phyloP scores from a whole-genome alignment of 139 green algal genomes.

The Desmodesmus armatus region DNA sequence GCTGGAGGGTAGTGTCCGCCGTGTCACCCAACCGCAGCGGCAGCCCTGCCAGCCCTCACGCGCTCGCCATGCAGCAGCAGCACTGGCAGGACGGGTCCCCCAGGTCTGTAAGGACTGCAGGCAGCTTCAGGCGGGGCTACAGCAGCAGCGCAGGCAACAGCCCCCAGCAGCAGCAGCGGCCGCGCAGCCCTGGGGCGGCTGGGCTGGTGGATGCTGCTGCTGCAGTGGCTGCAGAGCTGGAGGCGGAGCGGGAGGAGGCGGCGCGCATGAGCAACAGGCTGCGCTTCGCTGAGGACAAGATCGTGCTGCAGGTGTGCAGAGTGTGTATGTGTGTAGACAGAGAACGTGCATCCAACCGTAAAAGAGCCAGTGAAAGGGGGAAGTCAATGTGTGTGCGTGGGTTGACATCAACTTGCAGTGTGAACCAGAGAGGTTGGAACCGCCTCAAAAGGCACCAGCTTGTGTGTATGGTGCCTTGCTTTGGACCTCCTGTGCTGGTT shows the following conservation, averaged over 20 bases:
- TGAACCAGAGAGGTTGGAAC: not conserved
- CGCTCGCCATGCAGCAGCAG: slow-evolving; percentile 10
- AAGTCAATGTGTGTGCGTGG: not conserved
- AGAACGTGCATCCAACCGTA: not conserved
- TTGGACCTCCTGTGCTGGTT: too few relatives aligned
- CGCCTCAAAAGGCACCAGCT: not conserved
- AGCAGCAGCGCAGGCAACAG: not conserved
- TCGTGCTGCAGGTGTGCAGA: slow-evolving; percentile 33
- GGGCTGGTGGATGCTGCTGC: slow-evolving; percentile 36
- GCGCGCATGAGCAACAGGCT: slow-evolving; percentile 22
- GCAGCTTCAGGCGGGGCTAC: not conserved
- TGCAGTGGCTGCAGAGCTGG: slow-evolving; percentile 30
- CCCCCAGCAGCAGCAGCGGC: not conserved
- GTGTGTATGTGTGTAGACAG: not conserved
- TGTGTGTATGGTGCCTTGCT: too few relatives aligned
- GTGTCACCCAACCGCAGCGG: slow-evolving; percentile 18
- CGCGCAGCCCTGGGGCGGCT: slow-evolving; percentile 11
- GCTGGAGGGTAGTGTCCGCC: too few relatives aligned
- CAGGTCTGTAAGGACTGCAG: too few relatives aligned
- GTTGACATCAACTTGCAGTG: not conserved
- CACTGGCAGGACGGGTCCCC: not conserved
- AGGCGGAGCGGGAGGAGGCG: not conserved
- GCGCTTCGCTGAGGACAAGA: slow-evolving; percentile 40
- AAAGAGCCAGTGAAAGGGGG: not conserved
- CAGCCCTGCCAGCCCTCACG: slow-evolving; percentile 7